Evolutionary conservation across 257 asterid species (phyloP).

Genomic region (Solanum okadae): DNA sequence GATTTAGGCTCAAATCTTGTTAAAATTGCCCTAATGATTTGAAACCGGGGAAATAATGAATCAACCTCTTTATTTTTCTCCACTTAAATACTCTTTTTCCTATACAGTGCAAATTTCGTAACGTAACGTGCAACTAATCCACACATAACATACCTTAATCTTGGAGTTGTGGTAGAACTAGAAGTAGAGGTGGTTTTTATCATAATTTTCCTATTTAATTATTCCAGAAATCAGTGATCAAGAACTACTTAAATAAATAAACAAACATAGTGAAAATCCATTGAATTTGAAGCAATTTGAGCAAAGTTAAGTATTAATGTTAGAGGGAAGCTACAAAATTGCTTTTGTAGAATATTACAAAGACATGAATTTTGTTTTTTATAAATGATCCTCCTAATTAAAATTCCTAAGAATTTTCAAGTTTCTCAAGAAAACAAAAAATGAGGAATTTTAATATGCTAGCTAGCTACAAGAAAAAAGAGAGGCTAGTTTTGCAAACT

Average conservation of each 20-base stretch:
- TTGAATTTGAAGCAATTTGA: not conserved
- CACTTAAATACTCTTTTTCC: not conserved
- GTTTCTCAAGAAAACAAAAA: not conserved
- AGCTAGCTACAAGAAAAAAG: not conserved
- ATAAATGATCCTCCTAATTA: not conserved
- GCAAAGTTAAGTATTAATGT: not conserved
- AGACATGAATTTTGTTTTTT: not conserved
- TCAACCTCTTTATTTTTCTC: not conserved
- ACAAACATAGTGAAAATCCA: not conserved
- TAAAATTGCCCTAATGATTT: not conserved
- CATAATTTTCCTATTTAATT: constrained; percentile 30
- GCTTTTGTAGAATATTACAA: not conserved
- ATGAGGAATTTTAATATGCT: not conserved
- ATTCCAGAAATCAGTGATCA: constrained; percentile 25
- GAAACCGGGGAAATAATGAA: not conserved
- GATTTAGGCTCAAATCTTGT: not conserved
- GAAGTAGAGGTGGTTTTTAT: constrained; percentile 5
- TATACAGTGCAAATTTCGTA: not conserved
- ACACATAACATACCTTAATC: constrained; percentile 27
- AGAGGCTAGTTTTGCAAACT: not conserved
- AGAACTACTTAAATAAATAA: not conserved
- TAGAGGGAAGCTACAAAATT: not conserved
- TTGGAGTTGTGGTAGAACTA: constrained; percentile 16
- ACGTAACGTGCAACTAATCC: not conserved
- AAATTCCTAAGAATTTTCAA: not conserved